Evolutionary conservation across 1,284 basidiomycete species (phyloP).

Genomic region (Sanguinoderma infundibulare): DNA sequence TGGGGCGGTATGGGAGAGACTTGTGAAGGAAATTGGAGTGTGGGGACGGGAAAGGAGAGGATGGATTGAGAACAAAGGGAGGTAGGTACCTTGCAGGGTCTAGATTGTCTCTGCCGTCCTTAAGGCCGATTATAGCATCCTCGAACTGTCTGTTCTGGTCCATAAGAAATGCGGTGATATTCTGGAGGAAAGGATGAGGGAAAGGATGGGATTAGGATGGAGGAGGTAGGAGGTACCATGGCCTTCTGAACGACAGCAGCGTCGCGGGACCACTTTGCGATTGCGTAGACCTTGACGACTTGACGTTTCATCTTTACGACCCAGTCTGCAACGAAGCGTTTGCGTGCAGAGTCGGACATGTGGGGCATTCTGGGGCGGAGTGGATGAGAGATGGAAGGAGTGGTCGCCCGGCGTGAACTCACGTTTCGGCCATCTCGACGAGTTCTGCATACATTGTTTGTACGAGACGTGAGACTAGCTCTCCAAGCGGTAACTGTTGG

Average conservation of each 20-base stretch:
- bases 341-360: conserved; percentile 81
- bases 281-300: conserved; percentile 86
- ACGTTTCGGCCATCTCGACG: conserved; percentile 87
- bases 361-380: conserved; percentile 69
- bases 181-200: conserved; percentile 46
- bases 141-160: conserved; percentile 86
- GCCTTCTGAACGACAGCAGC: conserved; percentile 82
- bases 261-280: conserved; percentile 83
- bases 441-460: conserved; percentile 86
- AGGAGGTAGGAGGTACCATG: conserved; percentile 58
- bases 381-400: conserved; percentile 5
- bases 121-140: conserved; percentile 66
- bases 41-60: no score
- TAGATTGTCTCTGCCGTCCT: conserved; percentile 66
- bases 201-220: background rate
- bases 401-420: conserved; percentile 36
- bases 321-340: conserved; percentile 84
- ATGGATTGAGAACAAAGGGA: no score
- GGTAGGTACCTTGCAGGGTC: conserved; percentile 65
- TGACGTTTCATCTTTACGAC: conserved; percentile 89
- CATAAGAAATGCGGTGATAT: conserved; percentile 83
- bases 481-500: conserved; percentile 76
- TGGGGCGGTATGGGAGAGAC: no score
- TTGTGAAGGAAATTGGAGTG: no score
- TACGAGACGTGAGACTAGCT: conserved; percentile 75